Conservation (phyloP, 306 rosid genomes). For the Biancaea sappan region DNA sequence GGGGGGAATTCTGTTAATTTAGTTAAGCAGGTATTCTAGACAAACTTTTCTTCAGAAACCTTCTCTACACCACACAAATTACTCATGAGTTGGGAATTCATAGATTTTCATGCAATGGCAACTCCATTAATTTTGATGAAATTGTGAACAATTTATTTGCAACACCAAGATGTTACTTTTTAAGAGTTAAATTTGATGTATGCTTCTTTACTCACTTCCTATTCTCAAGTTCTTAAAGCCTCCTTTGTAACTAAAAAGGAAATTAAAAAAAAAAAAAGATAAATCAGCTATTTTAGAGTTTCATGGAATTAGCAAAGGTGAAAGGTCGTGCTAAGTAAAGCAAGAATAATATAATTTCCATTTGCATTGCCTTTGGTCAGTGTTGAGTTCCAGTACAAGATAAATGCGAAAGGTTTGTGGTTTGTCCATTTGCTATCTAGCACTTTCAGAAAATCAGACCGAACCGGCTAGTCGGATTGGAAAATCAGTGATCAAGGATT, state of each 20-base stretch:
- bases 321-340: conserved; percentile 19
- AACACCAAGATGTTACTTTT: conserved; percentile 3
- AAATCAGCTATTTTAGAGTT: not conserved
- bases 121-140: not conserved
- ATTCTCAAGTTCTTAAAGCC: not conserved
- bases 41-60: not conserved
- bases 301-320: not conserved
- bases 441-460: no score
- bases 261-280: not conserved
- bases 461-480: no score
- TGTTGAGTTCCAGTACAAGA: no score
- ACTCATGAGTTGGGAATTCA: not conserved
- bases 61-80: not conserved
- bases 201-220: not conserved
- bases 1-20: not conserved
- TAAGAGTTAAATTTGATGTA: not conserved
- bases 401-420: no score
- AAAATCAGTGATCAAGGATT: no score
- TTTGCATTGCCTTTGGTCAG: no score
- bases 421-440: no score
- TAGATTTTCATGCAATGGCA: not conserved
- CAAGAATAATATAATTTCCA: not conserved
- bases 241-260: not conserved
- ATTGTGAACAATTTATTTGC: not conserved
- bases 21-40: not conserved